These are phyloP conservation scores for Colletotrichum siamense DNA, from an alignment of 2,329 filamentous ascomycete genomes.

Conservation along the genomic window DNA sequence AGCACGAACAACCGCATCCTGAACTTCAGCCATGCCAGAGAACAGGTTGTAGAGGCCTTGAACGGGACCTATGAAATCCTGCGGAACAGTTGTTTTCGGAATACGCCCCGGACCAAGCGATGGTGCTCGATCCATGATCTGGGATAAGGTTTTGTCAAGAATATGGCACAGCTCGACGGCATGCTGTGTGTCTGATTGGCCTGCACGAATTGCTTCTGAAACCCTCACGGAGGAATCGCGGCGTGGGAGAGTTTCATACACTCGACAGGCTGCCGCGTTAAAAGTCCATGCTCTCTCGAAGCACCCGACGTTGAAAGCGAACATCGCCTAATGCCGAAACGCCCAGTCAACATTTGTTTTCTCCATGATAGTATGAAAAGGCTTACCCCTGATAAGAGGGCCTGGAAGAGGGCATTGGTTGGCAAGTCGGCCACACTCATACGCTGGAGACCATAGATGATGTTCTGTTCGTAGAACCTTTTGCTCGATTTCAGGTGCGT, in stretches of 20 bases:
- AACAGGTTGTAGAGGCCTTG: no score
- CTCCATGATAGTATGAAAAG: neutral
- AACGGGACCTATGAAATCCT: no score
- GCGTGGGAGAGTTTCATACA: neutral
- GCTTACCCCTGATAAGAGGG: neutral
- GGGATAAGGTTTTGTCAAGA: neutral
- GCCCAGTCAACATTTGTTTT: neutral
- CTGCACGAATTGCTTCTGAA: neutral
- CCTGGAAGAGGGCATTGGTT: neutral
- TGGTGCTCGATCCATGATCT: neutral
- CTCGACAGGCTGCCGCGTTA: neutral
- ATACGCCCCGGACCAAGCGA: no score
- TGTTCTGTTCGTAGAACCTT: neutral
- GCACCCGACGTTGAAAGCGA: neutral
- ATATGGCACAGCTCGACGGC: neutral
- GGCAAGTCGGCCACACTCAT: neutral
- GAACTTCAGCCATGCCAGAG: no score
- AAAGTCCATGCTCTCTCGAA: neutral
- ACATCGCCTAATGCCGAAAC: neutral
- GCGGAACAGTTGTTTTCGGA: no score
- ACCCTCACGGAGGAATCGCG: fast-evolving
- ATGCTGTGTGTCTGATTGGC: neutral
- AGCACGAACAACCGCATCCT: no score
- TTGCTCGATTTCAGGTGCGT: neutral
- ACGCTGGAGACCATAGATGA: neutral